These are phyloP conservation scores for Primulina eburnea DNA, from an alignment of 257 asterid species.

Conservation along the genomic window DNA sequence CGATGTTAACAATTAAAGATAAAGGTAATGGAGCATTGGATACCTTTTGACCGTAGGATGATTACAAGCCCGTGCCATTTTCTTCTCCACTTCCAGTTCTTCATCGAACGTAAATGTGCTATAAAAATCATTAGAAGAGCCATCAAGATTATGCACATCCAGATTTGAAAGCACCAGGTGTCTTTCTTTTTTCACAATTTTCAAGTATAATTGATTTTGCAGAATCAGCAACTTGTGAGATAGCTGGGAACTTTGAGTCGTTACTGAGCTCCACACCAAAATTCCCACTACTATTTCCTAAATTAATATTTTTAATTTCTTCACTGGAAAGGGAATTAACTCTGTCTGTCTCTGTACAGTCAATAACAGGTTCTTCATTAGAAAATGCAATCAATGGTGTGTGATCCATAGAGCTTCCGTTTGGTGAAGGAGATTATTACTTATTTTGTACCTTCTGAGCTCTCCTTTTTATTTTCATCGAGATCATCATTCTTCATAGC, in stretches of 20 bases:
- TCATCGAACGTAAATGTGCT: constrained; percentile 80
- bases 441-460: constrained; percentile 26
- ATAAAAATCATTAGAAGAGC: constrained; percentile 55
- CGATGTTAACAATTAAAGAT: constrained; percentile 12
- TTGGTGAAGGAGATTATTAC: constrained; percentile 25
- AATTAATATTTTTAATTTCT: constrained; percentile 27
- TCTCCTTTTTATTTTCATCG: constrained; percentile 36
- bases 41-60: constrained; percentile 54
- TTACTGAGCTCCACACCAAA: constrained; percentile 22
- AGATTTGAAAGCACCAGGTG: constrained; percentile 30
- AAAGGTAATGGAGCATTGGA: constrained; percentile 16
- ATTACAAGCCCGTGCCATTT: constrained; percentile 30
- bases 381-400: constrained; percentile 25
- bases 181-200: constrained; percentile 21
- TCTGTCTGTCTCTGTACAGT: constrained; percentile 29
- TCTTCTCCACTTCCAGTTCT: constrained; percentile 71
- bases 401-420: constrained; percentile 31
- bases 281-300: constrained; percentile 23
- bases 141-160: constrained; percentile 38
- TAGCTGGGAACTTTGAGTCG: constrained; percentile 26
- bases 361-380: constrained; percentile 20
- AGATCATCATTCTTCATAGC: constrained; percentile 31
- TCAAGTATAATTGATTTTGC: constrained; percentile 24
- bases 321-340: constrained; percentile 28
- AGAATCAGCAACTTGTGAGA: constrained; percentile 30